Evolutionary conservation across 2,329 filamentous ascomycete species (phyloP), one percentile per base, ranked within the genome.

Genomic region (Aspergillus sclerotialis): DNA sequence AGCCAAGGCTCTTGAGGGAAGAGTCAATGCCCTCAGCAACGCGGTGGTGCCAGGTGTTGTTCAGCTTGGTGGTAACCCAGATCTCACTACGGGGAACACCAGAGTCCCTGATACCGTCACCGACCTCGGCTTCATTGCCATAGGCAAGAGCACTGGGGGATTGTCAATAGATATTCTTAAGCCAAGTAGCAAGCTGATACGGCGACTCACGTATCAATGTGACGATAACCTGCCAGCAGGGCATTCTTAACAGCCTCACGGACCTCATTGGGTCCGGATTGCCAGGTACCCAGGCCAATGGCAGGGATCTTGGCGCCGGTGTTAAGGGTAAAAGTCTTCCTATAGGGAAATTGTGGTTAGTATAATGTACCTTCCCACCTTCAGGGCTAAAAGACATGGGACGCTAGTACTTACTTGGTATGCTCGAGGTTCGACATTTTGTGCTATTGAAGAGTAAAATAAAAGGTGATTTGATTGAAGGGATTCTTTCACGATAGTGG

Each of bases 11-110:
- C 61, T 78, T 74, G 42, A 83, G 66, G 32, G 78, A 79, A 28
- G 73, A 72, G 43, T 71, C 69, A 42, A 78, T 76, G 45, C 79
- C 79, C 45, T 75, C 65, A 44, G 76, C 62, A 15, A 84, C 82
- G 8, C 70, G 68, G 49, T 73, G 67, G 60, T 81, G 76, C 58
- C 61, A 72, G 56, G 76, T 75, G 65, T 81, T 81, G 73, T 78
- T 79, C 19, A 82, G 64, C 60, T 83, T 84, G 23, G 76, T 78
- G n/a, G 75, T 80, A 48, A 84, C 68, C 64, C 82, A 84, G 53
- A 84, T 68, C 44, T 83, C 70, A 23, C 75, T 68, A 34, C 80
- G 71, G 44, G 80, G 80, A 11, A 85, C 72, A 36, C 82, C 72
- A 8, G 76, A 78, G 45, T 81, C 73, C 48, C 68, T 73, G 53